Conservation (phyloP, 345 rosid genomes). For the Cardamine chenopodiifolia region DNA sequence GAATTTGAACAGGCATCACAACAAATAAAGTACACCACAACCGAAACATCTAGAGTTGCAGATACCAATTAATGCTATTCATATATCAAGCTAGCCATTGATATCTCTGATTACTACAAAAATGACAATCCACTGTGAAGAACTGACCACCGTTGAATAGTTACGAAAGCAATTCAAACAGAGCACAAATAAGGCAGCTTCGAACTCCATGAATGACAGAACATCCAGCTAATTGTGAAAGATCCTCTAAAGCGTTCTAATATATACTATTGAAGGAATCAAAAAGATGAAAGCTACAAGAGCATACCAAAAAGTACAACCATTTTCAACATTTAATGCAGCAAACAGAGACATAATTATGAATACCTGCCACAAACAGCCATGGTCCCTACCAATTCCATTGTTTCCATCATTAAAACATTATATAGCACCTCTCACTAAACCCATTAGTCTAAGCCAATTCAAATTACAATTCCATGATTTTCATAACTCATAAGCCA, state of each 20-base stretch:
- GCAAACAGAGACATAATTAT: background rate
- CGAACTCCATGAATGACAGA: background rate
- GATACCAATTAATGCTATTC: background rate
- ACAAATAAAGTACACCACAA: background rate
- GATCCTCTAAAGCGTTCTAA: too few species aligned
- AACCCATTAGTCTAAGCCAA: background rate
- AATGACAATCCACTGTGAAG: background rate
- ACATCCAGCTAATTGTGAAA: background rate
- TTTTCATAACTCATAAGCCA: background rate
- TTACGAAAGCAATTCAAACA: background rate
- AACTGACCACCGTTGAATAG: background rate
- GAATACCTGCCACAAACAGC: conserved; percentile 7
- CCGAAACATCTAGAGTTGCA: background rate
- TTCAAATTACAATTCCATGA: conserved; percentile 6
- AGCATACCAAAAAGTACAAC: background rate
- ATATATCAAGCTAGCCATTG: background rate
- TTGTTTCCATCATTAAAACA: conserved; percentile 6
- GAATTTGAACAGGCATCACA: conserved; percentile 9
- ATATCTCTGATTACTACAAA: background rate
- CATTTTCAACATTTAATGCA: background rate
- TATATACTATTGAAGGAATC: background rate
- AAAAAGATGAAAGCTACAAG: background rate
- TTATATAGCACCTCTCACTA: background rate
- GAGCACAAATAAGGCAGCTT: background rate
- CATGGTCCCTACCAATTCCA: conserved; percentile 13